Base-by-base conservation (phyloP, 164 flowering plant species). In the Tinospora cordifolia region DNA sequence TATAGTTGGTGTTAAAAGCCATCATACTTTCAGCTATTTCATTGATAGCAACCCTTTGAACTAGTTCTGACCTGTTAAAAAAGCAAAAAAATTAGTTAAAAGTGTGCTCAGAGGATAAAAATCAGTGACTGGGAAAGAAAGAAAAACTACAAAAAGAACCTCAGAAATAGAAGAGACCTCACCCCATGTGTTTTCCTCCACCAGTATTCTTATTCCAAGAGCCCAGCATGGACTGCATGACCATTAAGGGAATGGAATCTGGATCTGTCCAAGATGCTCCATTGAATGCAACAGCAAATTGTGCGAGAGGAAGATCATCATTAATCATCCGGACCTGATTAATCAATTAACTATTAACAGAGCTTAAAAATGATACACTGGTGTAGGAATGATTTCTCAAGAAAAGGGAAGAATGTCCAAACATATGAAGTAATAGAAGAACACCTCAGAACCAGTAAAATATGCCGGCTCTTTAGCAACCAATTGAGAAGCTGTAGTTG, bases 201-300 rank as follows among this genome's bases (percentile, higher is more conserved):
- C 85, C 85, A 14, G 82, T 78, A 77, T 54, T 87, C 72, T 91
- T 95, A 68, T 87, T 91, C 92, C 94, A 95, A 63, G 97, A 85
- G 64, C 99, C 99, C 76, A 95, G 67, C 94, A 95, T 87, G 26
- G 93, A 79, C 73, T 92, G 99, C 87, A 95, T 91, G 65, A 95
- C 96, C 98, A 95, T 91, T 72, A 95, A 85, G 19, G 97, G 88
- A 82, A 90, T 83, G 27, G 99, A 88, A 85, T 95, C 99, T 73
- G 99, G 99, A 79, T 95, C 99, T 34, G 92, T 90, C 96, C 97
- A 95, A 15, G 98, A 89, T 70, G 97, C 97, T 73, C 99, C 98
- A 69, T 78, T 79, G 78, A 92, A 92, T 54, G 99, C 99, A 80
- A 95, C 88, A 1, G 97, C 99, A 82, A 92, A 92, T 81, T 90